A percentile compares a stretch with the other conserved stretches of the same genome.
Evolutionary conservation across 1,284 basidiomycete genomes (phyloP).

Genomic region (Fomitopsis schrenkii): DNA sequence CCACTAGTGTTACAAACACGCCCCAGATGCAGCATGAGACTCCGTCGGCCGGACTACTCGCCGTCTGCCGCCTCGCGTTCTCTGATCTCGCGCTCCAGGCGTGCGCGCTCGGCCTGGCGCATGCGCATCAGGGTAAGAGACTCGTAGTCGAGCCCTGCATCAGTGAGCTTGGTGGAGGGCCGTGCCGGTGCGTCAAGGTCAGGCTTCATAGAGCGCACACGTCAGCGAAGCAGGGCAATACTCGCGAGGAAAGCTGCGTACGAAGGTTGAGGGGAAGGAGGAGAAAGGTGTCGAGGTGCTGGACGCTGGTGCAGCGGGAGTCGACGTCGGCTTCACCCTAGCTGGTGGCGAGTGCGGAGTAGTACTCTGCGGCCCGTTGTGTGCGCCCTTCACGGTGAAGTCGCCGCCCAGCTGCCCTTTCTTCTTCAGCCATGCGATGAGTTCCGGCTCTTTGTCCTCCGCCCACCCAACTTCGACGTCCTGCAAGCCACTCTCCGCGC

Average conservation of each 20-base stretch:
- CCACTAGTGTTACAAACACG: too few species aligned
- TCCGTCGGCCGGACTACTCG: not conserved
- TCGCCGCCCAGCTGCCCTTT: conserved; percentile 51
- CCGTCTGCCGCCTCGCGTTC: conserved; percentile 50
- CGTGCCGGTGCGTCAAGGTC: conserved; percentile 12
- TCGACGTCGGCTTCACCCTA: not conserved
- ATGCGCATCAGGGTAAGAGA: conserved; percentile 78
- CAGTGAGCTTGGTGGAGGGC: conserved; percentile 17
- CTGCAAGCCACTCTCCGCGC: conserved; percentile 35
- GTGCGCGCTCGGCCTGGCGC: conserved; percentile 74
- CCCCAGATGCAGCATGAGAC: not conserved
- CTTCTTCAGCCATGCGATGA: conserved; percentile 73
- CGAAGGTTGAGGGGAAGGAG: conserved; percentile 57
- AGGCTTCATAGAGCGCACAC: conserved; percentile 18
- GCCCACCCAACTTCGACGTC: conserved; percentile 50
- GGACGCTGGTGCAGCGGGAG: conserved; percentile 1
- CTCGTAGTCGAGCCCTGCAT: conserved; percentile 67
- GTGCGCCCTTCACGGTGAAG: not conserved
- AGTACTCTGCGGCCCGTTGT: too few species aligned
- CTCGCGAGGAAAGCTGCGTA: conserved; percentile 29
- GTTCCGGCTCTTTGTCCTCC: conserved; percentile 64
- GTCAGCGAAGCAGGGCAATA: not conserved
- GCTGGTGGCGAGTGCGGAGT: not conserved
- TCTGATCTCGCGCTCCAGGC: conserved; percentile 72
- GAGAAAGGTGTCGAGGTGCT: conserved; percentile 8